A percentile compares a stretch with the other conserved stretches of the same genome.
phyloP scores from a whole-genome alignment of 345 rosid species.

The Eucalyptus sp. region DNA sequence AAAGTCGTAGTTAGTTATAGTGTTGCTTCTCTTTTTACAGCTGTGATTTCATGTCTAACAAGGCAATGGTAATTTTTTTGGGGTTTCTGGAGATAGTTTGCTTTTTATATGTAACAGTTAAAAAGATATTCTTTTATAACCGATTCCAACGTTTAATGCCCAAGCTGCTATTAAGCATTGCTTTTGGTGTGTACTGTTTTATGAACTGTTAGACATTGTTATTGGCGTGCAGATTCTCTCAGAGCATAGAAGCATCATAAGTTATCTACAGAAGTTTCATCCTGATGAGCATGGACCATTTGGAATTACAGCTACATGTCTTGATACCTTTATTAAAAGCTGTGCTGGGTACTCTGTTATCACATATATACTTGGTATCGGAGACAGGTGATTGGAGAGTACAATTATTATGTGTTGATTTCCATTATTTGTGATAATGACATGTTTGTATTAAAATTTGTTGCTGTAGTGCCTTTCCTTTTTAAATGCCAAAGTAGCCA shows the following conservation, averaged over 20 bases:
- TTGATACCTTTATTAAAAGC: slow-evolving; percentile 92
- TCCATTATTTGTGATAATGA: background rate
- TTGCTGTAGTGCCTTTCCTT: background rate
- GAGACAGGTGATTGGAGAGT: slow-evolving; percentile 62
- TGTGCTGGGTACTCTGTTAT: slow-evolving; percentile 99
- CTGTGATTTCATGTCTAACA: background rate
- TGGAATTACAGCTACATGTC: slow-evolving; percentile 91
- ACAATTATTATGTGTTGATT: background rate
- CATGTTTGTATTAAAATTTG: background rate
- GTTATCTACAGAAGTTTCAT: slow-evolving; percentile 92
- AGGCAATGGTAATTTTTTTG: background rate
- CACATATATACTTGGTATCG: slow-evolving; percentile 93
- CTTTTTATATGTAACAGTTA: background rate
- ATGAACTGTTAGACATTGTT: background rate
- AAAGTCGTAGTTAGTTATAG: background rate
- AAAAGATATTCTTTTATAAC: background rate
- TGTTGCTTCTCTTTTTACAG: background rate
- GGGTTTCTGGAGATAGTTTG: background rate
- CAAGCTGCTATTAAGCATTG: background rate
- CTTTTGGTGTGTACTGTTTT: background rate
- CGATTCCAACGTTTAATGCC: background rate
- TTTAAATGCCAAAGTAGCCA: background rate
- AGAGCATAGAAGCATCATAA: slow-evolving; percentile 87
- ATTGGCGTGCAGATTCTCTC: slow-evolving; percentile 59
- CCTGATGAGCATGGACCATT: slow-evolving; percentile 95